Conservation (phyloP, 257 asterid genomes). For the Penstemon barbatus region DNA sequence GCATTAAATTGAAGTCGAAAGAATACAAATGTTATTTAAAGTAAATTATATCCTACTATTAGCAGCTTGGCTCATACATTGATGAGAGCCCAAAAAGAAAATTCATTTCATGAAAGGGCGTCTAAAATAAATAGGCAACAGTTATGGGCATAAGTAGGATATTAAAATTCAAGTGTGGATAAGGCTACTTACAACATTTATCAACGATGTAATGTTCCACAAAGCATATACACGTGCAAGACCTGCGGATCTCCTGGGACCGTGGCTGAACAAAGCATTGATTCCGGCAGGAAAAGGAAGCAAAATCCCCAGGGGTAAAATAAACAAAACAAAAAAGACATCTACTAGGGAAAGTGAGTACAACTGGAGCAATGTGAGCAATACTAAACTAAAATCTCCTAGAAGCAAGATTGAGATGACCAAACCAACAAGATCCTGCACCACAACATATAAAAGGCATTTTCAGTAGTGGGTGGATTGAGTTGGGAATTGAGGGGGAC, state of each 20-base stretch:
- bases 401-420: conserved; percentile 89
- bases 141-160: not conserved
- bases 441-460: conserved; percentile 16
- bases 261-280: conserved; percentile 94
- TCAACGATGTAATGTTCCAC: conserved; percentile 87
- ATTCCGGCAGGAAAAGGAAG: conserved; percentile 99
- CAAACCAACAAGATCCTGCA: conserved; percentile 99
- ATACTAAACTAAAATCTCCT: conserved; percentile 95
- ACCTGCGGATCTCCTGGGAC: conserved; percentile 93
- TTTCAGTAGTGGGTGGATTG: conserved; percentile 7
- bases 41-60: not conserved
- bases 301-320: conserved; percentile 84
- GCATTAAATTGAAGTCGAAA: not conserved
- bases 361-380: conserved; percentile 96
- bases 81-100: not conserved
- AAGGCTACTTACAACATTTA: conserved; percentile 73
- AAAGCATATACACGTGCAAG: conserved; percentile 95
- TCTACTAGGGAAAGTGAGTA: conserved; percentile 84
- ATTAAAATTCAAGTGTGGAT: not conserved
- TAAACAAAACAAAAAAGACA: conserved; percentile 81
- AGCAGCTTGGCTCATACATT: not conserved
- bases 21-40: not conserved
- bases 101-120: not conserved
- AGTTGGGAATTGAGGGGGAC: not conserved
- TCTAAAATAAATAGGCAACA: not conserved